These are phyloP conservation scores for Aspergillus viridinutans DNA, from an alignment of 2,329 filamentous ascomycete species.

Conservation along the genomic window DNA sequence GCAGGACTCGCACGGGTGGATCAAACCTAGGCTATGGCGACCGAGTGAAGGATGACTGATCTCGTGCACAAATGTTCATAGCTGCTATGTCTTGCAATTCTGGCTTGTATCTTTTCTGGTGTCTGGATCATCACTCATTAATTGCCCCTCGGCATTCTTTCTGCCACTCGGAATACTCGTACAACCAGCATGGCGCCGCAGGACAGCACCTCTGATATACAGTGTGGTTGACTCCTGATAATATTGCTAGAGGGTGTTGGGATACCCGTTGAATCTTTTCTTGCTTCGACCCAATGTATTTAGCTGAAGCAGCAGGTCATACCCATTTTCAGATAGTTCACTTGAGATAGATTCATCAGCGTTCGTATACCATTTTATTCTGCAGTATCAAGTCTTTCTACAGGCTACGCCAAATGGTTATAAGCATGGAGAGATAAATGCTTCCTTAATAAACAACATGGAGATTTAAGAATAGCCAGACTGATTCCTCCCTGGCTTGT, in stretches of 20 bases:
- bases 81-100: background rate
- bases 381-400: background rate
- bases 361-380: background rate
- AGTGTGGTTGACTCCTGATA: background rate
- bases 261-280: background rate
- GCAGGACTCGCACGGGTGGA: conserved; percentile 31
- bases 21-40: conserved; percentile 14
- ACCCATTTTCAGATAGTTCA: background rate
- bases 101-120: background rate
- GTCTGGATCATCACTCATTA: background rate
- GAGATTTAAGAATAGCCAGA: too few relatives aligned
- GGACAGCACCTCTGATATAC: background rate
- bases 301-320: background rate
- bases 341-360: background rate
- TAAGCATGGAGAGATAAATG: background rate
- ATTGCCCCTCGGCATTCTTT: background rate
- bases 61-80: background rate
- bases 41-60: conserved; percentile 29
- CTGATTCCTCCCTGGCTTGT: too few relatives aligned
- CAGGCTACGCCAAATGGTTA: background rate
- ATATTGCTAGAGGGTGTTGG: background rate
- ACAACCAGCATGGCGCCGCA: background rate
- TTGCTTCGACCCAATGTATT: background rate
- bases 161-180: background rate
- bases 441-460: background rate